A percentile compares a stretch with the other conserved stretches of the same genome.
Conservation (phyloP, 805 yeast species). For the Kregervanrija pseudodelftensis region DNA sequence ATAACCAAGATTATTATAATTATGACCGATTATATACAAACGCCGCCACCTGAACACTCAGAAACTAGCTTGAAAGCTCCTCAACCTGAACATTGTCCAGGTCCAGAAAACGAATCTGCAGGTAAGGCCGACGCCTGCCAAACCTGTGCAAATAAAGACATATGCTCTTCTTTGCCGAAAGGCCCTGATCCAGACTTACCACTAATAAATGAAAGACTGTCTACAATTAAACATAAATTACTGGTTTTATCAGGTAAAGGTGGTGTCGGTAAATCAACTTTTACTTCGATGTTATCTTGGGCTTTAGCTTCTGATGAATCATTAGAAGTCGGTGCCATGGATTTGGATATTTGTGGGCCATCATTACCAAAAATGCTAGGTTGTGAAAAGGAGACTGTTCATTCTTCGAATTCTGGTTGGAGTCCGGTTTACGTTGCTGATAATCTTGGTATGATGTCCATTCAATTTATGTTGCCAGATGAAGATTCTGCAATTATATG, state of each 20-base stretch:
- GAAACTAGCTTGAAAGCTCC: conserved; percentile 43
- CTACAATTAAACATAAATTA: conserved; percentile 67
- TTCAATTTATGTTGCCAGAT: conserved; percentile 90
- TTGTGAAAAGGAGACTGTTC: conserved; percentile 77
- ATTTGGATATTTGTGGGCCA: conserved; percentile 96
- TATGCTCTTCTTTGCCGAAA: conserved; percentile 81
- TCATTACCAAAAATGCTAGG: conserved; percentile 94
- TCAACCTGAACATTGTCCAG: conserved; percentile 98
- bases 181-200: conserved; percentile 96
- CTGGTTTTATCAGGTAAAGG: conserved; percentile 79
- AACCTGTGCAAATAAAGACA: conserved; percentile 90
- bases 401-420: conserved; percentile 90
- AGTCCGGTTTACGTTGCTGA: conserved; percentile 95
- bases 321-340: conserved; percentile 92
- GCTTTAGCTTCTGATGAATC: conserved; percentile 80
- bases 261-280: conserved; percentile 97
- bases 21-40: neutral
- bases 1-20: too few species aligned
- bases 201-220: conserved; percentile 58
- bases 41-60: conserved; percentile 1
- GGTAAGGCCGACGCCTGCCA: conserved; percentile 91
- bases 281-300: conserved; percentile 95
- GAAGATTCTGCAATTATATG: conserved; percentile 91
- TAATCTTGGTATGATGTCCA: conserved; percentile 91
- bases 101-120: conserved; percentile 90